Conservation (phyloP, 106 monocot species). For the Allium cepa region DNA sequence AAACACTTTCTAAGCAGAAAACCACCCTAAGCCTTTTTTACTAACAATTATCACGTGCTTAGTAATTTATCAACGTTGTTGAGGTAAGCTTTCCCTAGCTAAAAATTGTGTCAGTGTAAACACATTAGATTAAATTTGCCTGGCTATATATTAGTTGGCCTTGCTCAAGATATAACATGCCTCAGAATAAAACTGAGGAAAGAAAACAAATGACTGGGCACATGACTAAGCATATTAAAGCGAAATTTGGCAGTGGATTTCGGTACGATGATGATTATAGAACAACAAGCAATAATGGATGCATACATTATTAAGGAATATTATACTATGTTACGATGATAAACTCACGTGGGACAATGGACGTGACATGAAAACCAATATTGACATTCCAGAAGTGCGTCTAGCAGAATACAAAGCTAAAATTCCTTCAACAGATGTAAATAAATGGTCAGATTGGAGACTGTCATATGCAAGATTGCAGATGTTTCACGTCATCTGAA, state of each 20-base stretch:
- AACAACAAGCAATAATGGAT: background rate
- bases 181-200: background rate
- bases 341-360: conserved; percentile 81
- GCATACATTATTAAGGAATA: no score
- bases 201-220: background rate
- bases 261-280: background rate
- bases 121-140: no score
- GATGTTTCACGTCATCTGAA: no score
- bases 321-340: background rate
- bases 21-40: no score
- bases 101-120: no score
- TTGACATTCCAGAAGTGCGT: conserved; percentile 92
- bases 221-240: background rate
- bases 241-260: background rate
- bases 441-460: background rate
- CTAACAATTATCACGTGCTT: no score
- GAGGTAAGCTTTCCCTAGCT: no score
- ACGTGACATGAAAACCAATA: conserved; percentile 85
- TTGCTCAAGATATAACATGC: no score
- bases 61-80: no score
- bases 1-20: no score
- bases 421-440: conserved; percentile 45
- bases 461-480: background rate
- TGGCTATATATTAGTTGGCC: no score
- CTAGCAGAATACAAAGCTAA: conserved; percentile 88